Conservation (phyloP, 495 filamentous ascomycete species). For the Alectoria sarmentosa region DNA sequence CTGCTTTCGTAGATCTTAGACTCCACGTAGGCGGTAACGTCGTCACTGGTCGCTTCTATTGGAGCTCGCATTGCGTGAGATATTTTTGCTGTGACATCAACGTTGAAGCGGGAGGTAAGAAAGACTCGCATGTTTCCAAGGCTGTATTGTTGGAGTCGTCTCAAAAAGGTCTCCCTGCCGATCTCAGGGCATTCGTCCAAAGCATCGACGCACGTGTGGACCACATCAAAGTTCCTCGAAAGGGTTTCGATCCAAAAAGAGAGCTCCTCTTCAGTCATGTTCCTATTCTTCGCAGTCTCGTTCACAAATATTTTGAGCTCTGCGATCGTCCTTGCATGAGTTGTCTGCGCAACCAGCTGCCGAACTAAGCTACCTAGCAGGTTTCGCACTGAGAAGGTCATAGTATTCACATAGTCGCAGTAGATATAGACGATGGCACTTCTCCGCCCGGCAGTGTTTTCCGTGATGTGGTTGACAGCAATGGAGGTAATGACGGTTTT, state of each 20-base stretch:
- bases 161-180: constrained; percentile 19
- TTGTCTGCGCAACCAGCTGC: constrained; percentile 12
- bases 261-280: constrained; percentile 5
- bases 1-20: constrained; percentile 21
- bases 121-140: constrained; percentile 18
- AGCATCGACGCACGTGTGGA: constrained; percentile 13
- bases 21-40: constrained; percentile 29
- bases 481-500: constrained; percentile 17
- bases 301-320: constrained; percentile 6
- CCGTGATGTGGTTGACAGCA: constrained; percentile 13
- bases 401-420: constrained; percentile 9
- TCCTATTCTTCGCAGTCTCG: neutral
- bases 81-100: constrained; percentile 20
- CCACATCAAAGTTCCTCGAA: neutral
- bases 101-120: constrained; percentile 28
- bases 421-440: constrained; percentile 11
- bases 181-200: constrained; percentile 31
- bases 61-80: neutral
- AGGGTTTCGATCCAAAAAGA: neutral
- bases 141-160: constrained; percentile 4
- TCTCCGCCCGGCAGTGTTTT: neutral
- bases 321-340: neutral
- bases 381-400: neutral
- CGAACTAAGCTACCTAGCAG: constrained; percentile 12
- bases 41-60: constrained; percentile 26